phyloP scores from a whole-genome alignment of 805 yeast species.

The Saccharomycopsis sp. region DNA sequence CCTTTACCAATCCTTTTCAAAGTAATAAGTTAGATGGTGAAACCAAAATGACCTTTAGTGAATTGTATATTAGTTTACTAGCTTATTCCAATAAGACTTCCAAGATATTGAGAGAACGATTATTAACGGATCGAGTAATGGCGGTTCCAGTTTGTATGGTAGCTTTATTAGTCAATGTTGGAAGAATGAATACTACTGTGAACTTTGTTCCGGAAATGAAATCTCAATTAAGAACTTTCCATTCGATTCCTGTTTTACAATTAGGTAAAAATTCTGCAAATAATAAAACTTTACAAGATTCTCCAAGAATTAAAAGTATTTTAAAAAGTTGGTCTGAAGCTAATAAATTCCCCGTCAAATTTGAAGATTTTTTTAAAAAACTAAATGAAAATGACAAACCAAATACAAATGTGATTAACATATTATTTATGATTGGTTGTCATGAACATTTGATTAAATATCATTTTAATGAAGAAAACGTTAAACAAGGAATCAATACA shows the following conservation, averaged over 20 bases:
- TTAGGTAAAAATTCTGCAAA: slow-evolving; percentile 33
- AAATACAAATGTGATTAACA: slow-evolving; percentile 58
- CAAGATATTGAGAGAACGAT: slow-evolving; percentile 67
- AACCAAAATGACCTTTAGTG: slow-evolving; percentile 63
- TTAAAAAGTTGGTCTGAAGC: slow-evolving; percentile 80
- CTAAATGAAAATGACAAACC: slow-evolving; percentile 24
- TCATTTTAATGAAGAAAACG: slow-evolving; percentile 20
- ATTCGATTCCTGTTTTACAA: slow-evolving; percentile 85
- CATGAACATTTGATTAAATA: slow-evolving; percentile 42
- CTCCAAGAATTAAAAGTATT: slow-evolving; percentile 86
- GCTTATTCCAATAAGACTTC: slow-evolving; percentile 80
- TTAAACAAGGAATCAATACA: slow-evolving; percentile 2
- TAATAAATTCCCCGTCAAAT: slow-evolving; percentile 36
- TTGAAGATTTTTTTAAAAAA: slow-evolving; percentile 36
- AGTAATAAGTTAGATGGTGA: slow-evolving; percentile 30
- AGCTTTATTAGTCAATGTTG: slow-evolving; percentile 80
- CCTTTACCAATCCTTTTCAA: slow-evolving; percentile 57
- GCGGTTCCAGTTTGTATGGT: slow-evolving; percentile 70
- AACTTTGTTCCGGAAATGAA: slow-evolving; percentile 94
- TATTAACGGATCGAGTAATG: slow-evolving; percentile 48
- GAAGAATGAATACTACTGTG: slow-evolving; percentile 89
- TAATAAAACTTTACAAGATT: slow-evolving; percentile 85
- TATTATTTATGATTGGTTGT: slow-evolving; percentile 65
- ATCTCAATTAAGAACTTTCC: slow-evolving; percentile 85
- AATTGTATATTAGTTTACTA: slow-evolving; percentile 70